Evolutionary conservation across 2,329 filamentous ascomycete species (phyloP).

Genomic region (Teratosphaeria destructans): DNA sequence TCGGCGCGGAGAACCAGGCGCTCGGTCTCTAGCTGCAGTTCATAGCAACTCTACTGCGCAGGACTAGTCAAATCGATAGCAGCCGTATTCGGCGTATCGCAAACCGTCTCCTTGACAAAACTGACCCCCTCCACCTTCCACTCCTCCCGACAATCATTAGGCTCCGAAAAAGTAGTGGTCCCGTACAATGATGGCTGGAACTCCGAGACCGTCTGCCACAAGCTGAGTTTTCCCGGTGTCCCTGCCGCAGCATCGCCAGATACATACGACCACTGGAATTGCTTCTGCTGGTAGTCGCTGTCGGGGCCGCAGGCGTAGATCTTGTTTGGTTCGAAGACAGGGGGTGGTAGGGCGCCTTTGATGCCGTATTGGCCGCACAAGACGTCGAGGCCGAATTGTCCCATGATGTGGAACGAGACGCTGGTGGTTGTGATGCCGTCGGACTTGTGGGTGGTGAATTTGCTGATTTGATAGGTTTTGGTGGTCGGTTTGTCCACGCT

Average conservation of each 20-base stretch:
- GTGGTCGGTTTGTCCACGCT: not conserved
- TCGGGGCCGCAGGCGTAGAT: not conserved
- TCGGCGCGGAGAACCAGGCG: too few relatives aligned
- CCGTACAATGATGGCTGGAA: not conserved
- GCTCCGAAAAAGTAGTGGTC: not conserved
- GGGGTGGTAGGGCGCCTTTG: not conserved
- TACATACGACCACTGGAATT: not conserved
- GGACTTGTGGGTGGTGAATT: not conserved
- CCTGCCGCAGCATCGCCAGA: not conserved
- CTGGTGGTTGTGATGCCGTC: not conserved
- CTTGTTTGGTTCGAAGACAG: not conserved
- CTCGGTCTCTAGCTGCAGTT: not conserved
- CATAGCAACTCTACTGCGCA: not conserved
- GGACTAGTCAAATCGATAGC: not conserved
- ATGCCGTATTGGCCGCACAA: not conserved
- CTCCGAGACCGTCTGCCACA: not conserved
- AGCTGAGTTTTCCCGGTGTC: not conserved
- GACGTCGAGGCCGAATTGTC: not conserved
- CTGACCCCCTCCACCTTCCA: not conserved
- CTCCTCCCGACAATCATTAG: not conserved
- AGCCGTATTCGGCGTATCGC: not conserved
- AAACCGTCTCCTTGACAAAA: not conserved
- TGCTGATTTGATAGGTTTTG: not conserved
- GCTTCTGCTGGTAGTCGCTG: not conserved
- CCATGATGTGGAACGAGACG: not conserved